phyloP scores from a whole-genome alignment of 2,329 filamentous ascomycete species.

The Metarhizium rileyi region DNA sequence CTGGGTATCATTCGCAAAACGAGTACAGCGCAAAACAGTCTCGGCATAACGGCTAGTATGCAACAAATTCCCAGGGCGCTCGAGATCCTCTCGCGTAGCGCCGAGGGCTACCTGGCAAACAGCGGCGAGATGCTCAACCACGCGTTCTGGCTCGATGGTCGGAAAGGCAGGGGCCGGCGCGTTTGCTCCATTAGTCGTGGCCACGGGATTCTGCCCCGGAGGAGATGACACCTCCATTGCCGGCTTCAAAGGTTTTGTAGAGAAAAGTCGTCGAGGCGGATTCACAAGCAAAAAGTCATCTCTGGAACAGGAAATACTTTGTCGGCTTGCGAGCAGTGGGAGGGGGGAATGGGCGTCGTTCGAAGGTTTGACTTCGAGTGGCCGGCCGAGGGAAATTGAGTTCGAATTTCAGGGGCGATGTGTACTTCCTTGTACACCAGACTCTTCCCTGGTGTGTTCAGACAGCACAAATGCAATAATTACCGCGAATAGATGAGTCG shows the following conservation, averaged over 20 bases:
- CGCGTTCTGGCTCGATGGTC: constrained; percentile 54
- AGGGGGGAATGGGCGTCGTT: background rate
- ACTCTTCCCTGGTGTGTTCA: background rate
- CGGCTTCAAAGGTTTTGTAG: constrained; percentile 6
- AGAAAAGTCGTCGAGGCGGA: background rate
- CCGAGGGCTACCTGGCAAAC: constrained; percentile 67
- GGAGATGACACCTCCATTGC: constrained; percentile 46
- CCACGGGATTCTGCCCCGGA: constrained; percentile 29
- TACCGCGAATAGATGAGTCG: background rate
- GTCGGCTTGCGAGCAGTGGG: background rate
- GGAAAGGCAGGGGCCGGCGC: constrained; percentile 36
- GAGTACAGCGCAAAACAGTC: constrained; percentile 75
- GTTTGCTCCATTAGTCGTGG: constrained; percentile 30
- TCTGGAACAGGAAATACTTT: background rate
- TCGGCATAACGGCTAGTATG: constrained; percentile 63
- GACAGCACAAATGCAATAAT: background rate
- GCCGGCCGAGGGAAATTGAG: background rate
- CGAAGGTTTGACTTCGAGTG: background rate
- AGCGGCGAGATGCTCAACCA: constrained; percentile 62
- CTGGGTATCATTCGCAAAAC: constrained; percentile 83
- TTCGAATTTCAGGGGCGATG: background rate
- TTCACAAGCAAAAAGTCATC: constrained; percentile 1
- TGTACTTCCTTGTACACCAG: background rate
- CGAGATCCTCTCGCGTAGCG: constrained; percentile 67
- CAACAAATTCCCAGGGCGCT: constrained; percentile 72